Evolutionary conservation across 352 stramenopile genomes (phyloP), one percentile per base, ranked within the genome.

Genomic region (Phytopythium vexans): DNA sequence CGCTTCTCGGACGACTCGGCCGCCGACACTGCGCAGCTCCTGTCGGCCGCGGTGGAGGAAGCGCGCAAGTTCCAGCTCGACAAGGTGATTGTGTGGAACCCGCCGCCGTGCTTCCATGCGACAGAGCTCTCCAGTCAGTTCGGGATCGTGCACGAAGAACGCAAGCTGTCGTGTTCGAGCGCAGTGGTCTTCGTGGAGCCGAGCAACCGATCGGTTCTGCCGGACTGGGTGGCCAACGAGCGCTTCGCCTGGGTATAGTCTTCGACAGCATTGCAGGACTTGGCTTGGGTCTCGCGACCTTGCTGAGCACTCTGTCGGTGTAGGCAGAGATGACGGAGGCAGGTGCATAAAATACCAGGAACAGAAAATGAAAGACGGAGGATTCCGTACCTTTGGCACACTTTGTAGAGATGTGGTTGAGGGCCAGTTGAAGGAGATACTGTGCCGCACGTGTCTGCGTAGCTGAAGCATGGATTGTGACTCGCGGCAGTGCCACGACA

Each of bases 101-200:
- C 75, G 3, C 49, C 61, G 1, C 32, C 44, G 6, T 33, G 2
- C 1, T 55, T 89, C 8, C 27, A 62, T n/a, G 31, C 58, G 8
- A 31, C 41, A 11, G 53, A 63, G 7, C 39, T 85, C 32, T 16
- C 31, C 11, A 51, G 31, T 8, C 37, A 59, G 8, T 27, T 85
- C 8, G 51, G 74, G 6, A 68, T 89, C 27, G 52, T 60, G 8
- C 57, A 71, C 42, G 44, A 41, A 27, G 62, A 74, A 1, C 76
- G 76, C 15, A 52, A 72, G n/a, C 63, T 85, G 40, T 86, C 79
- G 32, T 58, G 86, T 27, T 89, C 78, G 15, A 86, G 72, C 52
- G 62, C 74, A 1, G 77, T 84, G 58, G 41, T 87, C 3, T 82
- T 89, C 46, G 35, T 40, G 8, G 41, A 7, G 31, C 8, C 14